Evolutionary conservation across 441 rosid species (phyloP).

Genomic region (Aquilaria agallochum): DNA sequence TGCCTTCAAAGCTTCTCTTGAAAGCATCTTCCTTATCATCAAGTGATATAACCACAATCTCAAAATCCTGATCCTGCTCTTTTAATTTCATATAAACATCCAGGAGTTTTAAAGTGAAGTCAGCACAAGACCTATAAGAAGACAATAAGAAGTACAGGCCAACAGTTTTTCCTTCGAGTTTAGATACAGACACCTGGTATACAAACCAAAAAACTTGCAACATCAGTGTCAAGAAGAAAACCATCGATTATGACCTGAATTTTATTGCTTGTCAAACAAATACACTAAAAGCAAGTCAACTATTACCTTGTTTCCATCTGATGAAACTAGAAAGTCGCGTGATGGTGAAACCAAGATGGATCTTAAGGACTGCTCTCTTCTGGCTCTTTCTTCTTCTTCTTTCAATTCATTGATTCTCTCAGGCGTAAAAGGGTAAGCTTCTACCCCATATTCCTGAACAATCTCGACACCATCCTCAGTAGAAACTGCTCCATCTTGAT

Average conservation of each 20-base stretch:
- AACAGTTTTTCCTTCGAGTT: conserved; percentile 63
- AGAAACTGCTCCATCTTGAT: conserved; percentile 41
- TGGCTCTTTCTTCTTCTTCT: conserved; percentile 54
- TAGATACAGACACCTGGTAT: conserved; percentile 48
- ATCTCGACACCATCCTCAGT: conserved; percentile 46
- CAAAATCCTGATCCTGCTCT: conserved; percentile 54
- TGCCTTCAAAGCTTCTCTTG: conserved; percentile 33
- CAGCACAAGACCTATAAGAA: conserved; percentile 26
- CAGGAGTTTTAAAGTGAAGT: conserved; percentile 47
- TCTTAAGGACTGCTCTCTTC: conserved; percentile 47
- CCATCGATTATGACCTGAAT: conserved; percentile 12
- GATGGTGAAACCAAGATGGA: conserved; percentile 43
- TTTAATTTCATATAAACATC: conserved; percentile 57
- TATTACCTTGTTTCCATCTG: conserved; percentile 51
- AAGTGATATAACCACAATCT: conserved; percentile 55
- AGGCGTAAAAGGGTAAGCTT: conserved; percentile 54
- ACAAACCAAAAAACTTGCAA: conserved; percentile 7
- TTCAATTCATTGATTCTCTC: conserved; percentile 51
- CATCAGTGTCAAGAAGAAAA: neutral
- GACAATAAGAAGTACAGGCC: conserved; percentile 50
- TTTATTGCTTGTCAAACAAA: neutral
- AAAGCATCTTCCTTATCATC: conserved; percentile 62
- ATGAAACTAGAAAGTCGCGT: conserved; percentile 53
- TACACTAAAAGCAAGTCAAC: neutral
- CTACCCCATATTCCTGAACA: conserved; percentile 50